Evolutionary conservation across 2,329 filamentous ascomycete genomes (phyloP).

Genomic region (Nigrograna mackinnonii): DNA sequence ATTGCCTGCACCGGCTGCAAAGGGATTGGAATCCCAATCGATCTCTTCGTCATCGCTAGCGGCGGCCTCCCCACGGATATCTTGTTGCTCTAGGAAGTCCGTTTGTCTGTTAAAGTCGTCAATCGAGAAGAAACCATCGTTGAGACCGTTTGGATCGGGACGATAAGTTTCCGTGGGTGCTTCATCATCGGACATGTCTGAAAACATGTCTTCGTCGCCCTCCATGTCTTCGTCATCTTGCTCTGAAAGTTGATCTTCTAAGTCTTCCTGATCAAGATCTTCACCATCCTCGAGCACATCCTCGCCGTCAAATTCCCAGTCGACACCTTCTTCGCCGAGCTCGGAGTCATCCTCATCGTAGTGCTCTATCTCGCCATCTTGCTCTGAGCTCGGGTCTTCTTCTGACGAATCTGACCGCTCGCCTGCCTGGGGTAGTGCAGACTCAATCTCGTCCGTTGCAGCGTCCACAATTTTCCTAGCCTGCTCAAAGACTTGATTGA

Average conservation of each 20-base stretch:
- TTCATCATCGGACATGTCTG: conserved; percentile 44
- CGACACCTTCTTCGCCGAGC: conserved; percentile 35
- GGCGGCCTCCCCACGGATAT: conserved; percentile 74
- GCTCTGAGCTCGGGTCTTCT: conserved; percentile 4
- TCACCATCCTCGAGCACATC: conserved; percentile 33
- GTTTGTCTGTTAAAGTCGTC: conserved; percentile 95
- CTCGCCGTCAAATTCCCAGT: conserved; percentile 37
- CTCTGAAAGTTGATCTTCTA: conserved; percentile 34
- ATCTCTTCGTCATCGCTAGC: conserved; percentile 78
- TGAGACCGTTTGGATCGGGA: conserved; percentile 80
- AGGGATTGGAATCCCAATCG: conserved; percentile 83
- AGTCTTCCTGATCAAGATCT: conserved; percentile 30
- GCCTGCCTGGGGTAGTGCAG: conserved; percentile 42
- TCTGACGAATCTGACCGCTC: conserved; percentile 34
- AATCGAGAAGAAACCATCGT: conserved; percentile 97
- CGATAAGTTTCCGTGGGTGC: conserved; percentile 60
- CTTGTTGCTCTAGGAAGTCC: conserved; percentile 85
- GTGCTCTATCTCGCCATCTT: neutral
- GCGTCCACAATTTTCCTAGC: conserved; percentile 79
- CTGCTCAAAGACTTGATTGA: conserved; percentile 93
- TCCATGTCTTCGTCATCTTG: conserved; percentile 35
- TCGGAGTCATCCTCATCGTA: conserved; percentile 15
- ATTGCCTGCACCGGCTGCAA: conserved; percentile 45
- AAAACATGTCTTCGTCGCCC: conserved; percentile 31
- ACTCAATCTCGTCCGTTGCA: conserved; percentile 58